Conservation (phyloP, 2,329 filamentous ascomycete species). For the Trichophyton benhamiae region DNA sequence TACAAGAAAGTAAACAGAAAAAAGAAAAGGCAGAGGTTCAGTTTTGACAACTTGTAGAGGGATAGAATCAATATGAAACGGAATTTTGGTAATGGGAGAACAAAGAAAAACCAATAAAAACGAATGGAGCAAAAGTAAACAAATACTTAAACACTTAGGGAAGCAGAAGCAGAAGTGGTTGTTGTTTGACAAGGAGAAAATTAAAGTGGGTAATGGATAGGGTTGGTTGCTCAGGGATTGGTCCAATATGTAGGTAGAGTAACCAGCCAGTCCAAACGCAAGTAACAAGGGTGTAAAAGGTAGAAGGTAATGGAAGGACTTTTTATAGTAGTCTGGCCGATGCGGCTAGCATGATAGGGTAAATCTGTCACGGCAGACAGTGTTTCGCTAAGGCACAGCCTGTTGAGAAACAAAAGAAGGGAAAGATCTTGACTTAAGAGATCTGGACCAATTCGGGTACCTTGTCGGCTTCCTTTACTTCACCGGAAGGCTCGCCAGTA, state of each 20-base stretch:
- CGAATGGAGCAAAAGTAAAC: neutral
- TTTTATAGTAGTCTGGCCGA: neutral
- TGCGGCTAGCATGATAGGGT: neutral
- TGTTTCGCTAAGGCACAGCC: neutral
- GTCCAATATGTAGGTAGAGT: neutral
- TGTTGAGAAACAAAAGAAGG: neutral
- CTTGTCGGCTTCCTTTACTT: constrained; percentile 3
- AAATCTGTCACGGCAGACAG: neutral
- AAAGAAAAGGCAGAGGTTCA: neutral
- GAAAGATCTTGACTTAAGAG: constrained; percentile 1
- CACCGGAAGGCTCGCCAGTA: constrained; percentile 16
- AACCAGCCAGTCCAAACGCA: neutral
- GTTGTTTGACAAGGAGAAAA: neutral
- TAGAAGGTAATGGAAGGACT: neutral
- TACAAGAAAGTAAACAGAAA: neutral
- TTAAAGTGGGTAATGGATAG: neutral
- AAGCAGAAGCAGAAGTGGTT: neutral
- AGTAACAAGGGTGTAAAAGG: neutral
- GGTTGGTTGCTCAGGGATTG: neutral
- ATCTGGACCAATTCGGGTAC: constrained; percentile 3
- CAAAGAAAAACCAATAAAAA: neutral
- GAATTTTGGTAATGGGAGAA: neutral
- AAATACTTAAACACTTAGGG: neutral
- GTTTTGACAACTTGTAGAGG: neutral
- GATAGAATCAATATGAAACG: neutral